Conservation (phyloP, 768 basidiomycete genomes). For the Tricholoma saponaceum region DNA sequence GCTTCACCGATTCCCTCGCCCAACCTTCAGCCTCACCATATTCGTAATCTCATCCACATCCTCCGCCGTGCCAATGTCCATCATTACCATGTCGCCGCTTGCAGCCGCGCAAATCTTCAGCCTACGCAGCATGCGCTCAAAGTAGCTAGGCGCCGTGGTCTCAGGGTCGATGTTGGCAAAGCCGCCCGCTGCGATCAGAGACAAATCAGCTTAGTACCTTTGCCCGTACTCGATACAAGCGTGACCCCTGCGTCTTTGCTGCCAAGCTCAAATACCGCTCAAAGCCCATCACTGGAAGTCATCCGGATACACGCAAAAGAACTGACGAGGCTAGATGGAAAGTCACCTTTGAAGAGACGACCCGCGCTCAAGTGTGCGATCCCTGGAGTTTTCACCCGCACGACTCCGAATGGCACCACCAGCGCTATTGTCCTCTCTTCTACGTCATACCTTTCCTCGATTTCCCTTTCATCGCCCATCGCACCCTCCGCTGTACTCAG, state of each 20-base stretch:
- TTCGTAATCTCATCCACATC: constrained; percentile 34
- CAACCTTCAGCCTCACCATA: constrained; percentile 21
- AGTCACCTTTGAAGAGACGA: constrained; percentile 3
- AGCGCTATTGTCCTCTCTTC: constrained; percentile 6
- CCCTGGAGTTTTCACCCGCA: constrained; percentile 17
- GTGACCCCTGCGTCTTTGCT: constrained; percentile 9
- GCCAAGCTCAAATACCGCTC: constrained; percentile 7
- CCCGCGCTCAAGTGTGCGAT: constrained; percentile 23
- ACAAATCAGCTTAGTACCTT: constrained; percentile 36
- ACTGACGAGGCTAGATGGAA: neutral
- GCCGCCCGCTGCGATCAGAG: constrained; percentile 36
- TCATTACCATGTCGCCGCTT: constrained; percentile 33
- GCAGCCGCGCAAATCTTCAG: constrained; percentile 28
- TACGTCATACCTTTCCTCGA: constrained; percentile 2
- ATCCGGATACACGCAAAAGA: neutral
- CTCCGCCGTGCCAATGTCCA: constrained; percentile 41
- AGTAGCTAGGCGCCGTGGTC: constrained; percentile 40
- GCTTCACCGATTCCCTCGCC: constrained; percentile 4
- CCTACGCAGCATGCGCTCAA: constrained; percentile 45
- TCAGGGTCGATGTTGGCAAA: constrained; percentile 37
- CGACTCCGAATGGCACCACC: constrained; percentile 20
- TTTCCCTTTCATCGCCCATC: constrained; percentile 5
- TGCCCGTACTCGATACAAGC: constrained; percentile 31
- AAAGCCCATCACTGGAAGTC: constrained; percentile 8
- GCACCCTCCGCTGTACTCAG: neutral